Conservation (phyloP, 2,329 filamentous ascomycete genomes). For the Sporothrix curviconia region DNA sequence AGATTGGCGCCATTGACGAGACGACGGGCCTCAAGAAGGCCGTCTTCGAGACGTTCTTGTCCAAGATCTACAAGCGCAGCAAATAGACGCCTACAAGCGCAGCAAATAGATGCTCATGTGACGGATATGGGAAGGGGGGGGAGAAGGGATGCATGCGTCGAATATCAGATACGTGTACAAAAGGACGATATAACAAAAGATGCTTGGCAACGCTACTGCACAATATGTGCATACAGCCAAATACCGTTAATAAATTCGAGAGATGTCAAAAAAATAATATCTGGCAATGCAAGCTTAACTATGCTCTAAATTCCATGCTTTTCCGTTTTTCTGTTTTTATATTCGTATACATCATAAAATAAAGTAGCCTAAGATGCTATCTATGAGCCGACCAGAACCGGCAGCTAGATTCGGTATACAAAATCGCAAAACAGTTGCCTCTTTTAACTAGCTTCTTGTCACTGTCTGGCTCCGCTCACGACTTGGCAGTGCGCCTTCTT, state of each 20-base stretch:
- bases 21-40: constrained; percentile 80
- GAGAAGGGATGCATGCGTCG: not conserved
- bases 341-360: not conserved
- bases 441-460: not conserved
- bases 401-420: no score
- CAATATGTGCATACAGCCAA: no score
- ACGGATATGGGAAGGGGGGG: not conserved
- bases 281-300: not conserved
- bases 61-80: constrained; percentile 97
- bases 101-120: not conserved
- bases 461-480: not conserved
- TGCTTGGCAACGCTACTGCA: no score
- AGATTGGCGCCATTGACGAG: constrained; percentile 79
- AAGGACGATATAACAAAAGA: no score
- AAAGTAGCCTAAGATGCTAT: no score
- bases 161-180: no score
- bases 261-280: not conserved
- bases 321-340: not conserved
- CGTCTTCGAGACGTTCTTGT: constrained; percentile 82
- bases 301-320: not conserved
- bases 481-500: not conserved
- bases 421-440: no score
- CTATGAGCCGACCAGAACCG: no score
- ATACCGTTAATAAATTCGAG: no score
- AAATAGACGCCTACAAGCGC: constrained; percentile 63